phyloP scores from a whole-genome alignment of 495 filamentous ascomycete species.

The Penicillium paxilli region DNA sequence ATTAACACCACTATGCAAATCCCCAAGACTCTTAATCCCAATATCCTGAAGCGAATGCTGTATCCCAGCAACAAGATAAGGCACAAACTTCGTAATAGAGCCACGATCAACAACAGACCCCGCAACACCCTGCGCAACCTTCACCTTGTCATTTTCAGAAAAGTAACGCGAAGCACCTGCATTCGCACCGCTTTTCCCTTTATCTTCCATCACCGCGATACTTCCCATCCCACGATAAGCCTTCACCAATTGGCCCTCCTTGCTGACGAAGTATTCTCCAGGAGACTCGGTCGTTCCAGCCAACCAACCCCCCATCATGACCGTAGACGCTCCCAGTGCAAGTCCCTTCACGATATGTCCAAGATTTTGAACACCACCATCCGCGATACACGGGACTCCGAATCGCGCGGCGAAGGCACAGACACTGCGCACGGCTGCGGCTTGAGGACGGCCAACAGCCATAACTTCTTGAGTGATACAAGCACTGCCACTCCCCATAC shows the following conservation, averaged over 20 bases:
- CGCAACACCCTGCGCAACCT: slow-evolving; percentile 96
- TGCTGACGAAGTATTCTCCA: slow-evolving; percentile 92
- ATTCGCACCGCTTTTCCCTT: slow-evolving; percentile 79
- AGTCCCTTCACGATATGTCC: slow-evolving; percentile 99
- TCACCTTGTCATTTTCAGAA: slow-evolving; percentile 89
- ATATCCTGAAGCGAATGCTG: slow-evolving; percentile 98
- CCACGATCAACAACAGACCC: slow-evolving; percentile 69
- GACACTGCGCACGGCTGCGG: slow-evolving; percentile 86
- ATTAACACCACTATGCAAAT: slow-evolving; percentile 72
- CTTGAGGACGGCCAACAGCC: slow-evolving; percentile 96
- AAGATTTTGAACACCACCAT: slow-evolving; percentile 97
- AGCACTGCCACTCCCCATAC: slow-evolving; percentile 96
- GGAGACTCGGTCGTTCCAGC: slow-evolving; percentile 97
- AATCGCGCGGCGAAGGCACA: slow-evolving; percentile 85
- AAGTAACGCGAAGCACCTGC: slow-evolving; percentile 98
- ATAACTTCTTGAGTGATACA: slow-evolving; percentile 99
- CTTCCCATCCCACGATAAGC: slow-evolving; percentile 98
- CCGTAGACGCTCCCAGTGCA: slow-evolving; percentile 86
- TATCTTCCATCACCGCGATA: slow-evolving; percentile 99
- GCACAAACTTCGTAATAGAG: slow-evolving; percentile 89
- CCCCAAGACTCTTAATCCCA: slow-evolving; percentile 73
- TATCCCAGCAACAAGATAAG: slow-evolving; percentile 90
- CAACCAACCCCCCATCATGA: slow-evolving; percentile 99
- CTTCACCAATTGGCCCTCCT: slow-evolving; percentile 96
- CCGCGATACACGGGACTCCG: slow-evolving; percentile 96